These are phyloP conservation scores for Podaxis rugospora DNA, from an alignment of 768 basidiomycete genomes.

Conservation along the genomic window DNA sequence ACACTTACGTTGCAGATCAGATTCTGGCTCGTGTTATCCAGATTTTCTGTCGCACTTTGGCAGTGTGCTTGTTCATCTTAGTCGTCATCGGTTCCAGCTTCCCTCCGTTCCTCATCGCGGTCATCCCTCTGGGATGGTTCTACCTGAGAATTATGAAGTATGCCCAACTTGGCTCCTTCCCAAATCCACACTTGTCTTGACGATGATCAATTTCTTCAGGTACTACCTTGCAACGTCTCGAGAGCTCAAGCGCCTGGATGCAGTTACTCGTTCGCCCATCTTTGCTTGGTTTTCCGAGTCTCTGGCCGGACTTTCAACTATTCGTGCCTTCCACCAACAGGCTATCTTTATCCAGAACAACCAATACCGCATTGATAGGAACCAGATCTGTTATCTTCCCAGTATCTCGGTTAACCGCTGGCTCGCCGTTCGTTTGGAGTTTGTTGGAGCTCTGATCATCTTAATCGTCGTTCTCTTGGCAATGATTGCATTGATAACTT, in stretches of 20 bases:
- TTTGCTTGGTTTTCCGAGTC: slow-evolving; percentile 87
- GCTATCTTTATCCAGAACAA: slow-evolving; percentile 62
- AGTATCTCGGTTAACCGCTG: slow-evolving; percentile 77
- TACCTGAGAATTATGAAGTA: slow-evolving; percentile 80
- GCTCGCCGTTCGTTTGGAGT: slow-evolving; percentile 81
- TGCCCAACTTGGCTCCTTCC: slow-evolving; percentile 16
- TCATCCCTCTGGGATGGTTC: slow-evolving; percentile 74
- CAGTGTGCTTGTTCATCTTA: slow-evolving; percentile 54
- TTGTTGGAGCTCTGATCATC: slow-evolving; percentile 79
- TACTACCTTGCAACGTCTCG: slow-evolving; percentile 87
- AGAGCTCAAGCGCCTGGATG: slow-evolving; percentile 85
- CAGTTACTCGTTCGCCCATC: slow-evolving; percentile 86
- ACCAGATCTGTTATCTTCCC: slow-evolving; percentile 75
- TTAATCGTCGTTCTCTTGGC: slow-evolving; percentile 65
- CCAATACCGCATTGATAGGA: slow-evolving; percentile 74
- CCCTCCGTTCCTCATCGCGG: slow-evolving; percentile 73
- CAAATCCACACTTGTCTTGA: background rate
- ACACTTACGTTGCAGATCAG: slow-evolving; percentile 84
- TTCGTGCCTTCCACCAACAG: slow-evolving; percentile 77
- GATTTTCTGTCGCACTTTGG: slow-evolving; percentile 61
- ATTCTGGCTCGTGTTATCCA: slow-evolving; percentile 75
- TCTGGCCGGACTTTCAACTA: slow-evolving; percentile 72
- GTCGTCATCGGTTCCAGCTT: slow-evolving; percentile 78
- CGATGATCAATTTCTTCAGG: slow-evolving; percentile 30
- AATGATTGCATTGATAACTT: slow-evolving; percentile 65